These are phyloP conservation scores for Candida succiphila DNA, from an alignment of 805 yeast species.

Conservation along the genomic window DNA sequence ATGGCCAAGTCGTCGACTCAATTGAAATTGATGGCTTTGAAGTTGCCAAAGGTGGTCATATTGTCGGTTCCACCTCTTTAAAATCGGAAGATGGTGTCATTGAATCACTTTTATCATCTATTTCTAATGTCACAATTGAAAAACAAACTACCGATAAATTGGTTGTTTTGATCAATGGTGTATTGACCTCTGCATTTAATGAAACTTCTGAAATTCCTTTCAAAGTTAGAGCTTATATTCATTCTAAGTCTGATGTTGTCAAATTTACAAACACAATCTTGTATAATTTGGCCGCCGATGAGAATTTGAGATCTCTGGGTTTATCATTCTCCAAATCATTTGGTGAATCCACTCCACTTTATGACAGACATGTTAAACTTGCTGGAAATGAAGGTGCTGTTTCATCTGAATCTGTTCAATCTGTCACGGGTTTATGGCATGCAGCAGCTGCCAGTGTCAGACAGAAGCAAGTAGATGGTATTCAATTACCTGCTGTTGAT, in stretches of 20 bases:
- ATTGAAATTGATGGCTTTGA: background rate
- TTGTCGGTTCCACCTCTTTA: background rate
- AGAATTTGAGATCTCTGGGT: constrained; percentile 2
- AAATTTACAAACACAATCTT: constrained; percentile 2
- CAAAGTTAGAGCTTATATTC: constrained; percentile 3
- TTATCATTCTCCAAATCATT: background rate
- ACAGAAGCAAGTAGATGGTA: constrained; percentile 1
- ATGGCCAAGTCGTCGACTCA: background rate
- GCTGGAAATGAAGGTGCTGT: constrained; percentile 1
- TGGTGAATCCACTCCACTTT: background rate
- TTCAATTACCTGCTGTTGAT: background rate
- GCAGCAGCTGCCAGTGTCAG: background rate
- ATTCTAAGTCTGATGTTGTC: background rate
- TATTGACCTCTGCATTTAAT: background rate
- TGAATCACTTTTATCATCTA: background rate
- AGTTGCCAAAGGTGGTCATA: background rate
- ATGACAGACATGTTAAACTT: constrained; percentile 3
- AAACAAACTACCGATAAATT: background rate
- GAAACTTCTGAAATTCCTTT: constrained; percentile 1
- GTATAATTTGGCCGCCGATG: constrained; percentile 1
- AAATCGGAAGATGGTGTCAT: background rate
- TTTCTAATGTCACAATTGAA: background rate
- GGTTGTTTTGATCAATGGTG: constrained; percentile 1
- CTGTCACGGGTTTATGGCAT: constrained; percentile 3
- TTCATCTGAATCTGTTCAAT: constrained; percentile 2